These are phyloP conservation scores for Candida ascalaphidarum DNA, from an alignment of 805 yeast species.

Conservation along the genomic window DNA sequence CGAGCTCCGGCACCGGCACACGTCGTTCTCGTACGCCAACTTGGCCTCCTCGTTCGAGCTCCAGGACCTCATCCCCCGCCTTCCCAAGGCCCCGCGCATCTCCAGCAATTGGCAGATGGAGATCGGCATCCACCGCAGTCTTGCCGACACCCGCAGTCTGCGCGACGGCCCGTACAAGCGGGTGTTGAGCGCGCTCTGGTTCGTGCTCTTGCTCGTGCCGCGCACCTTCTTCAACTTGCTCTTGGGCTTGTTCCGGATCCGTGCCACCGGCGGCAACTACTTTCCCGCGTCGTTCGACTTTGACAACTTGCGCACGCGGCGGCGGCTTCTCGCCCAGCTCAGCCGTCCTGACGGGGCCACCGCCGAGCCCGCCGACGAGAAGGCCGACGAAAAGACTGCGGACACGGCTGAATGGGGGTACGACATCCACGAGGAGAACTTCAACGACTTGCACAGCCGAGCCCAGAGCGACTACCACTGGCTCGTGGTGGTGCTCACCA, in stretches of 20 bases:
- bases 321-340: too few species aligned
- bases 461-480: slow-evolving; percentile 22
- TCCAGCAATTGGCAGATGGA: slow-evolving; percentile 34
- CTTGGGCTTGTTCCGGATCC: slow-evolving; percentile 17
- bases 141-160: neutral
- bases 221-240: slow-evolving; percentile 36
- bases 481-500: slow-evolving; percentile 23
- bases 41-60: slow-evolving; percentile 18
- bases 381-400: slow-evolving; percentile 4
- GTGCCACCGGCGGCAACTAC: neutral
- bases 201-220: slow-evolving; percentile 50
- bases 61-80: slow-evolving; percentile 22
- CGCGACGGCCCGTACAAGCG: too few species aligned
- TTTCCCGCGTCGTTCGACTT: neutral
- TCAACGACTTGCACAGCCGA: slow-evolving; percentile 20
- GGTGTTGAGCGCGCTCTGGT: slow-evolving; percentile 30
- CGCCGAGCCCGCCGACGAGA: slow-evolving; percentile 5
- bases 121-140: slow-evolving; percentile 28
- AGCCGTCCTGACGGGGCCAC: too few species aligned
- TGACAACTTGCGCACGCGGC: neutral
- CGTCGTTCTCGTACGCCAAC: slow-evolving; percentile 6
- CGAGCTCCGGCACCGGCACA: slow-evolving; percentile 1
- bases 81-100: slow-evolving; percentile 33
- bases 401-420: slow-evolving; percentile 1
- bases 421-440: slow-evolving; percentile 6